Evolutionary conservation across 2,329 filamentous ascomycete genomes (phyloP).

Genomic region (Trichoderma koningiopsis): DNA sequence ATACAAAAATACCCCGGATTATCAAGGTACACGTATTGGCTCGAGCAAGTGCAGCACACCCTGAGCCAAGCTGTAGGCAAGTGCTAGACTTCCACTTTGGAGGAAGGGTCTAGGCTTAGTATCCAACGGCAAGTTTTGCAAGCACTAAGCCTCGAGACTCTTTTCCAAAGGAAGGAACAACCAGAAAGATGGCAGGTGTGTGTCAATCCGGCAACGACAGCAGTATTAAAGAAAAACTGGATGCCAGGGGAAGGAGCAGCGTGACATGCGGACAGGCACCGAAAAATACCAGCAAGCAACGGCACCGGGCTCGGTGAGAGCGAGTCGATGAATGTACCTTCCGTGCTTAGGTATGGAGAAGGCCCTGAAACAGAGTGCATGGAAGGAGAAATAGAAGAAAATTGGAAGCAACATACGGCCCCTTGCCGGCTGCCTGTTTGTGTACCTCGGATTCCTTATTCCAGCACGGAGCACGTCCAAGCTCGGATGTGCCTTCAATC

Average conservation of each 20-base stretch:
- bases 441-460: background rate
- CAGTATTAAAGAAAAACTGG: slow-evolving; percentile 2
- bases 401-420: background rate
- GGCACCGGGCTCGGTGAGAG: slow-evolving; percentile 16
- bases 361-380: background rate
- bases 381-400: background rate
- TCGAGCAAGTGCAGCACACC: background rate
- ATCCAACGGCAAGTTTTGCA: background rate
- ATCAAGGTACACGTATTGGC: slow-evolving; percentile 2
- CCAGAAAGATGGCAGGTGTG: background rate
- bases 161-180: background rate
- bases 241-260: slow-evolving; percentile 6
- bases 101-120: background rate
- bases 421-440: background rate
- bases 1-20: slow-evolving; percentile 20
- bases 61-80: background rate
- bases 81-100: background rate
- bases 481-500: background rate
- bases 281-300: background rate
- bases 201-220: background rate
- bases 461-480: background rate
- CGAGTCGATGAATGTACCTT: slow-evolving; percentile 1
- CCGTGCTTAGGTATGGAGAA: background rate
- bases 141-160: background rate
- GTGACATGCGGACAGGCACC: slow-evolving; percentile 10